Conservation (phyloP, 2,329 filamentous ascomycete species). For the Cryphonectria radicalis region DNA sequence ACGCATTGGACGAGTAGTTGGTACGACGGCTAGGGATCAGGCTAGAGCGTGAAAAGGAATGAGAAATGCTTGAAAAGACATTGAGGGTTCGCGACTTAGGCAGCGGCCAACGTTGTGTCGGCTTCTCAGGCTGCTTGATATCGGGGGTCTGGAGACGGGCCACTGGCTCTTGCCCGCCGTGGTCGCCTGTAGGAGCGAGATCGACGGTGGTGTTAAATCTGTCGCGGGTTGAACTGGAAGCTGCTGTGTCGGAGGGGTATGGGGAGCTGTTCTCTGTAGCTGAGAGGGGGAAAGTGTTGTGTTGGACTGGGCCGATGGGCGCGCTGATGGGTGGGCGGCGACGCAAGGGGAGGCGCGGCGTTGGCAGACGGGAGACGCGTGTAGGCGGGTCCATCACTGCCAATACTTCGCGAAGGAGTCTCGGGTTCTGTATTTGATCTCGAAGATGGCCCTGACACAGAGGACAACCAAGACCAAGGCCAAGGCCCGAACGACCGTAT, state of each 20-base stretch:
- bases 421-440: not conserved
- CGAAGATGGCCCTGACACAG: conserved; percentile 3
- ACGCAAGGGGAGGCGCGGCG: conserved; percentile 26
- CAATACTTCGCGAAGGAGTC: not conserved
- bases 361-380: conserved; percentile 26
- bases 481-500: conserved; percentile 18
- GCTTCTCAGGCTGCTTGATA: conserved; percentile 4
- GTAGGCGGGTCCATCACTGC: conserved; percentile 19
- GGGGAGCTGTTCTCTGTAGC: not conserved
- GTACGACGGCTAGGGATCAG: conserved; percentile 15
- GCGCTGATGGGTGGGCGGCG: conserved; percentile 27
- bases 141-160: not conserved
- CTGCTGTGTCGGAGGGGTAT: not conserved
- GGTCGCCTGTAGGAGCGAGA: not conserved
- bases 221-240: not conserved
- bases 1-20: conserved; percentile 20
- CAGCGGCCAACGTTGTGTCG: conserved; percentile 13
- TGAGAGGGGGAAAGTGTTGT: conserved; percentile 6
- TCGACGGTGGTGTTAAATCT: not conserved
- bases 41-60: conserved; percentile 26
- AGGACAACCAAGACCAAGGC: conserved; percentile 15
- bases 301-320: conserved; percentile 25
- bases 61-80: conserved; percentile 24
- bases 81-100: conserved; percentile 24
- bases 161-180: not conserved